These are phyloP conservation scores for Crassisporium funariophilum DNA, from an alignment of 768 basidiomycete genomes.

Conservation along the genomic window DNA sequence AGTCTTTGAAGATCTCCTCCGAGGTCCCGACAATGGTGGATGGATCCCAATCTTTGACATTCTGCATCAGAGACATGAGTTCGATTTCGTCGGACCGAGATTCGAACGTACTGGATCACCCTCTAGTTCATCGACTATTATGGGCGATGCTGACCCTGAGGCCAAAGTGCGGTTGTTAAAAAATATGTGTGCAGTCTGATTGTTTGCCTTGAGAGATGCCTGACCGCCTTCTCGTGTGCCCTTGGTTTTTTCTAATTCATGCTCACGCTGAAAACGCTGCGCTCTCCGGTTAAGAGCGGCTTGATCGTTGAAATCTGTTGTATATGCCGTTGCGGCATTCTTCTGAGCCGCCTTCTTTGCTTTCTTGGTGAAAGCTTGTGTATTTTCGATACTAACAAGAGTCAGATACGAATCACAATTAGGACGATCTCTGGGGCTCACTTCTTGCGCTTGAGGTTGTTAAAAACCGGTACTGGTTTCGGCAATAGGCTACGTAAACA, in stretches of 20 bases:
- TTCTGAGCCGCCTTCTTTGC: conserved; percentile 62
- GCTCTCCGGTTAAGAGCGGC: conserved; percentile 76
- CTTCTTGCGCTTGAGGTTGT: conserved; percentile 71
- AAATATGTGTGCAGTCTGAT: conserved; percentile 56
- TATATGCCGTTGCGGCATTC: conserved; percentile 38
- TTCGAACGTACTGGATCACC: conserved; percentile 56
- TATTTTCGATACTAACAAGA: conserved; percentile 29
- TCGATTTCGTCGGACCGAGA: neutral
- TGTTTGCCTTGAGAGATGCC: conserved; percentile 45
- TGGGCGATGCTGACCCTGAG: conserved; percentile 52
- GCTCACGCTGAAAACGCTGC: conserved; percentile 88
- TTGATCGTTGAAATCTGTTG: conserved; percentile 61
- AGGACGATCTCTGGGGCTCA: conserved; percentile 31
- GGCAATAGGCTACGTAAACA: conserved; percentile 51
- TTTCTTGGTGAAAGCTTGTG: conserved; percentile 46
- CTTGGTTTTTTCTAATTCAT: conserved; percentile 77
- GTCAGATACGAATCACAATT: conserved; percentile 33
- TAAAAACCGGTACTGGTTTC: conserved; percentile 55
- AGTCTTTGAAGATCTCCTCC: conserved; percentile 91
- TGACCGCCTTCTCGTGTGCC: conserved; percentile 38
- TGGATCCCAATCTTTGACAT: conserved; percentile 95
- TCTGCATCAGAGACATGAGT: conserved; percentile 49
- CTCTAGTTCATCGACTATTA: conserved; percentile 62
- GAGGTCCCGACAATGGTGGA: conserved; percentile 94
- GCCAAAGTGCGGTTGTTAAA: conserved; percentile 36